These are phyloP conservation scores for Cladophialophora carrionii DNA, from an alignment of 2,329 filamentous ascomycete species.

Conservation along the genomic window DNA sequence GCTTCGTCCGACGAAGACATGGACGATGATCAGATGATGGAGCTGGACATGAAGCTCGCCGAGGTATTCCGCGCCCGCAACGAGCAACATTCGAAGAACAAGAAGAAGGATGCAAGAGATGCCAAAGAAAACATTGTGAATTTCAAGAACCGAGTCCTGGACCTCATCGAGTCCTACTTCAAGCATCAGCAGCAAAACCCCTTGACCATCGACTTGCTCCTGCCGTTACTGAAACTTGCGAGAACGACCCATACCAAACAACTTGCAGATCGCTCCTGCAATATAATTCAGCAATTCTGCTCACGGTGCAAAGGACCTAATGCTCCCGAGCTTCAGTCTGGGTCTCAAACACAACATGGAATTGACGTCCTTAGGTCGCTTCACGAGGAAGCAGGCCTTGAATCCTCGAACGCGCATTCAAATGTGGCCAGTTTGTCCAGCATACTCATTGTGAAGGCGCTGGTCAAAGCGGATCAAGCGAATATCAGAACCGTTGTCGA, in stretches of 20 bases:
- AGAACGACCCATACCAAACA: slow-evolving; percentile 77
- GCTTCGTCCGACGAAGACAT: slow-evolving; percentile 72
- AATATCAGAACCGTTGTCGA: slow-evolving; percentile 60
- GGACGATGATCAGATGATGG: slow-evolving; percentile 95
- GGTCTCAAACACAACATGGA: slow-evolving; percentile 45
- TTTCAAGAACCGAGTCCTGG: slow-evolving; percentile 92
- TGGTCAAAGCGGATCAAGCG: slow-evolving; percentile 53
- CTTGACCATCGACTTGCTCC: slow-evolving; percentile 69
- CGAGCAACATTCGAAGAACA: slow-evolving; percentile 60
- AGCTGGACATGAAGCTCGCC: slow-evolving; percentile 77
- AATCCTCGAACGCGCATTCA: slow-evolving; percentile 68
- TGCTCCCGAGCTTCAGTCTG: slow-evolving; percentile 54
- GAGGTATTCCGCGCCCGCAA: slow-evolving; percentile 81
- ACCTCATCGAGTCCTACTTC: slow-evolving; percentile 82
- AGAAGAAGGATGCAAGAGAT: slow-evolving; percentile 83
- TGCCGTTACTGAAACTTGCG: slow-evolving; percentile 76
- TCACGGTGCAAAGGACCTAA: slow-evolving; percentile 62
- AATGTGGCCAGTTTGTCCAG: slow-evolving; percentile 69
- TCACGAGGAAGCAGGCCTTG: slow-evolving; percentile 64
- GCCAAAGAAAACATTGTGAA: slow-evolving; percentile 87
- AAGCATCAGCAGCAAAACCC: slow-evolving; percentile 73
- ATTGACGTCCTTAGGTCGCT: slow-evolving; percentile 60
- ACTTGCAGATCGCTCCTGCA: slow-evolving; percentile 71
- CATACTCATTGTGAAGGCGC: slow-evolving; percentile 50
- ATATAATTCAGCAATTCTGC: slow-evolving; percentile 73